Percentiles rank a stretch among this genome's conserved stretches.
These are phyloP conservation scores for Ophiostoma sp. DNA, from an alignment of 2,329 filamentous ascomycete species.

Conservation along the genomic window DNA sequence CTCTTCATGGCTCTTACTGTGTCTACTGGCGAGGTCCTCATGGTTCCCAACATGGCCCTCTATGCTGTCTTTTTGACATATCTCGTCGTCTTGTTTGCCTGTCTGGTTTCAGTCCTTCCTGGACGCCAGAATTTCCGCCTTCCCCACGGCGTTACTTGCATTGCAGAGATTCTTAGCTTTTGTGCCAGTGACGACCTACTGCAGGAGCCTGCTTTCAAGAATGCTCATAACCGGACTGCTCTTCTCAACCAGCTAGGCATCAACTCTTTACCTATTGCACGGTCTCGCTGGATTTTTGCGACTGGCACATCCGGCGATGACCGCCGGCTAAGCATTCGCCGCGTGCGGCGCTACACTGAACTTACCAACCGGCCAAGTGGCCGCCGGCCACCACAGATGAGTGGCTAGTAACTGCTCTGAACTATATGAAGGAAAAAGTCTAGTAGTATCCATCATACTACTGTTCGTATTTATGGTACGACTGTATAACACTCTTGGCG, in stretches of 20 bases:
- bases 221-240: slow-evolving; percentile 59
- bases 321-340: slow-evolving; percentile 42
- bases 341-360: slow-evolving; percentile 44
- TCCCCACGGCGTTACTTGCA: slow-evolving; percentile 65
- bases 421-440: neutral
- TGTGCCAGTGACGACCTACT: slow-evolving; percentile 67
- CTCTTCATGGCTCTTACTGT: slow-evolving; percentile 69
- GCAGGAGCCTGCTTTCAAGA: slow-evolving; percentile 66
- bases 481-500: neutral
- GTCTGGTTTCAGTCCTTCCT: slow-evolving; percentile 52
- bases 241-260: slow-evolving; percentile 64
- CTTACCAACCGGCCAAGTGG: slow-evolving; percentile 28
- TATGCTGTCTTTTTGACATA: slow-evolving; percentile 70
- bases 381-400: slow-evolving; percentile 17
- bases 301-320: slow-evolving; percentile 35
- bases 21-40: slow-evolving; percentile 46
- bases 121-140: slow-evolving; percentile 57
- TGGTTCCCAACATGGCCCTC: slow-evolving; percentile 68
- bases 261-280: slow-evolving; percentile 41
- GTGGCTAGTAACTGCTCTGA: neutral
- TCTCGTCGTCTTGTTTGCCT: slow-evolving; percentile 63
- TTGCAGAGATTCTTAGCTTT: slow-evolving; percentile 74
- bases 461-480: slow-evolving; percentile 7
- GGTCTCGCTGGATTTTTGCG: slow-evolving; percentile 51
- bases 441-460: neutral